Evolutionary conservation across 352 stramenopile species (phyloP).

Genomic region (Phytophthora ramorum): DNA sequence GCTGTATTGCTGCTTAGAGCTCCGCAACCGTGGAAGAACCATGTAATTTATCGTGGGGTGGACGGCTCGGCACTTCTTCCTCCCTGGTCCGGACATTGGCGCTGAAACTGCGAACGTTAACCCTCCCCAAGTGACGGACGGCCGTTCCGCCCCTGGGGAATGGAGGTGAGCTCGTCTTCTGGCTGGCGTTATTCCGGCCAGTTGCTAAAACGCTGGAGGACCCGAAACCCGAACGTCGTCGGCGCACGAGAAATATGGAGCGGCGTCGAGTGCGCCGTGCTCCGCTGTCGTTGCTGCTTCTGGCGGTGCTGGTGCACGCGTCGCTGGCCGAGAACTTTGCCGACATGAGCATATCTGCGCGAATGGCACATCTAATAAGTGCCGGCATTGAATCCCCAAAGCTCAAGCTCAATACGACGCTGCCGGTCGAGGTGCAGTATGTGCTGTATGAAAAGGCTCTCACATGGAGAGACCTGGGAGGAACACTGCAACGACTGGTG

Average conservation of each 20-base stretch:
- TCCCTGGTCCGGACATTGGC: conserved; percentile 15
- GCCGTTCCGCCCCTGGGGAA: conserved; percentile 8
- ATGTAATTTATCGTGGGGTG: neutral
- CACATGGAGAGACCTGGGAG: conserved; percentile 46
- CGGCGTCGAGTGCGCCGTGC: neutral
- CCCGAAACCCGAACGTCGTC: conserved; percentile 2
- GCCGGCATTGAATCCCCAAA: conserved; percentile 38
- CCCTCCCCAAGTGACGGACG: conserved; percentile 17
- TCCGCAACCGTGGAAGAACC: conserved; percentile 2
- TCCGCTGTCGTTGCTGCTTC: conserved; percentile 9
- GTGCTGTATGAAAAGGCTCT: conserved; percentile 28
- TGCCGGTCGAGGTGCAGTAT: conserved; percentile 45
- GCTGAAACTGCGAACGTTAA: conserved; percentile 29
- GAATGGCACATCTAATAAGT: conserved; percentile 34
- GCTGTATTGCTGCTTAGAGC: neutral
- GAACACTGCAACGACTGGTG: conserved; percentile 58
- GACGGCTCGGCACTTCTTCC: neutral
- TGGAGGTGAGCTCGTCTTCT: neutral
- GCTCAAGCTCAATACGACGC: conserved; percentile 29
- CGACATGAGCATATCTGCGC: conserved; percentile 30
- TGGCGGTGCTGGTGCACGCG: neutral
- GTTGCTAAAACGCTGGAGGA: conserved; percentile 27
- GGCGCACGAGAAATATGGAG: conserved; percentile 17
- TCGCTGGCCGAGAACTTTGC: conserved; percentile 24
- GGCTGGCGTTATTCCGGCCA: conserved; percentile 21